Evolutionary conservation across 2,329 filamentous ascomycete genomes (phyloP), one percentile per base, ranked within the genome.

Genomic region (Trichophyton rubrum): DNA sequence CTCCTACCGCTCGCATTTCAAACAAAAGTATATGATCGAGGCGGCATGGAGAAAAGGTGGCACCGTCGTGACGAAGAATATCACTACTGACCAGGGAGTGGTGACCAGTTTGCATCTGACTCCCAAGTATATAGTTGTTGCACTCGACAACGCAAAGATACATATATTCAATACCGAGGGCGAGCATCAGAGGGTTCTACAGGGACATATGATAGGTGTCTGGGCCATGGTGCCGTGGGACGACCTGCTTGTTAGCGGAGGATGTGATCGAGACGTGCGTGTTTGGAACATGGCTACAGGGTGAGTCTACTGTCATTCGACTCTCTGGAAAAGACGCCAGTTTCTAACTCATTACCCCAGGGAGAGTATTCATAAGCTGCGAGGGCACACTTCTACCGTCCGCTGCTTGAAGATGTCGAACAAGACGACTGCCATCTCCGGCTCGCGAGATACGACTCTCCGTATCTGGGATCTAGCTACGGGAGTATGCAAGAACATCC

Each of bases 171-270:
- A 97, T 72, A 91, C 90, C 0, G 85, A 93, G 66, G 93, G 93
- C 38, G 86, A 90, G 67, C 85, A 90, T 65, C 85, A 95, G 67
- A 89, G 90, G 71, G 96, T 90, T 1, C 77, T 99, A 30, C 87
- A 93, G 70, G 93, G 93, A 9, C 93, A 99, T 76, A 89, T 97
- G 51, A 99, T 99, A 93, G 93, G 93, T 45, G 93, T 99, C 20
- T 99, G 93, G 93, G 93, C 93, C 56, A 97, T 99, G 92, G 90
- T 99, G 24, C 93, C 93, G 5, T 96, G 91, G 89, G 92, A 89
- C 62, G 92, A 99, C 72, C 87, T 89, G 59, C 80, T 99, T 63
- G 93, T 99, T 62, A 96, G 90, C 68, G 93, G 93, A 68, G 93
- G 93, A 4, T 99, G 93, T 72, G 93, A 99, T 76, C 84, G 93